Evolutionary conservation across 345 rosid species (phyloP).

Genomic region (Cardamine chenopodiifolia): DNA sequence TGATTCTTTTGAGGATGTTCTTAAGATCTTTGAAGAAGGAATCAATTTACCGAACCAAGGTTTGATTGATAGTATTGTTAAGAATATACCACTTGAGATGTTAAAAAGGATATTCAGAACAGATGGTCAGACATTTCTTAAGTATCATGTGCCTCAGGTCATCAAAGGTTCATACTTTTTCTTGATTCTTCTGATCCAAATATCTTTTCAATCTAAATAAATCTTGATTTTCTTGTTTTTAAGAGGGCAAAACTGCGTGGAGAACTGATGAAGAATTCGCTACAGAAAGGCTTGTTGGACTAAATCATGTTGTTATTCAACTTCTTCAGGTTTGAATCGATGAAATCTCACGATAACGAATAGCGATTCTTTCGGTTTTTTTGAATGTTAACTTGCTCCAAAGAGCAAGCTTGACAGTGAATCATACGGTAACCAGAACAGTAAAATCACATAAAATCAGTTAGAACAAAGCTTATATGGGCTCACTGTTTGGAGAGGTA

Average conservation of each 20-base stretch:
- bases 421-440: slow-evolving; percentile 59
- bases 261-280: slow-evolving; percentile 77
- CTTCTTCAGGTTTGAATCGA: slow-evolving; percentile 58
- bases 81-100: slow-evolving; percentile 54
- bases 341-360: not conserved
- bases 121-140: slow-evolving; percentile 53
- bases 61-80: slow-evolving; percentile 42
- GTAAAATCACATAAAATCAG: slow-evolving; percentile 56
- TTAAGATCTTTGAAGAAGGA: slow-evolving; percentile 60
- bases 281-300: slow-evolving; percentile 83
- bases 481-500: slow-evolving; percentile 59
- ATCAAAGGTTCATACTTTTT: slow-evolving; percentile 49
- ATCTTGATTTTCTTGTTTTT: not conserved
- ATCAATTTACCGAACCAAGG: slow-evolving; percentile 53
- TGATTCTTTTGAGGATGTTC: slow-evolving; percentile 57
- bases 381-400: slow-evolving; percentile 40
- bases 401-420: slow-evolving; percentile 60
- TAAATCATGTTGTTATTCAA: slow-evolving; percentile 62
- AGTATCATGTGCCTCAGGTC: slow-evolving; percentile 72
- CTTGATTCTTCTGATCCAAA: not conserved
- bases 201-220: not conserved
- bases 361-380: not conserved
- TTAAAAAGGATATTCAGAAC: slow-evolving; percentile 59
- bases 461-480: slow-evolving; percentile 57
- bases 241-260: slow-evolving; percentile 73